phyloP scores from a whole-genome alignment of 1,284 basidiomycete genomes.

The Heimioporus retisporus region DNA sequence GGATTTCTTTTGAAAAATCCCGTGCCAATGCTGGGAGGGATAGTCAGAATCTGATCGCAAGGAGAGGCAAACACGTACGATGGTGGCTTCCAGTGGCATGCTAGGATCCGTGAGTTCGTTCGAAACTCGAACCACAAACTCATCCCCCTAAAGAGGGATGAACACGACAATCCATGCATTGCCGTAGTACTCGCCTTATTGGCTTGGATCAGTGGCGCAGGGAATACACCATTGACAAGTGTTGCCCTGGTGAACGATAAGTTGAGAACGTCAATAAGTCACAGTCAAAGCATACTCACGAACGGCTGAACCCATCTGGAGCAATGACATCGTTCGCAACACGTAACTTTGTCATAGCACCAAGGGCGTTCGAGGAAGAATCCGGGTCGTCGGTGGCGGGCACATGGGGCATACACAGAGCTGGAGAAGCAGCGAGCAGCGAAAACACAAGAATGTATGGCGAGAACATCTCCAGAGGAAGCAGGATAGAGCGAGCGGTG shows the following conservation, averaged over 20 bases:
- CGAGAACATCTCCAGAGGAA: too few species aligned
- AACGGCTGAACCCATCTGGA: conserved; percentile 12
- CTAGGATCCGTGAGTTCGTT: conserved; percentile 38
- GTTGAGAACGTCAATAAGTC: not conserved
- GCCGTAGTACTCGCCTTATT: conserved; percentile 17
- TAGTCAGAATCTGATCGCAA: not conserved
- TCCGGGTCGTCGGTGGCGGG: too few species aligned
- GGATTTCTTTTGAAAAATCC: conserved; percentile 33
- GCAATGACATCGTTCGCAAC: conserved; percentile 1
- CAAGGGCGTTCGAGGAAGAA: not conserved
- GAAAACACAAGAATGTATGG: too few species aligned
- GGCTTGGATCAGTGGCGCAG: too few species aligned
- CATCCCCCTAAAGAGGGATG: conserved; percentile 14
- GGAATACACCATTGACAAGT: conserved; percentile 5
- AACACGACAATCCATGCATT: not conserved
- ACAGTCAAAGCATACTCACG: not conserved
- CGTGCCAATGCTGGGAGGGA: conserved; percentile 37
- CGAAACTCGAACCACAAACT: conserved; percentile 30
- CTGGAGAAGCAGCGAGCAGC: too few species aligned
- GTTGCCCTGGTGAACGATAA: not conserved
- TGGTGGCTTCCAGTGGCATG: conserved; percentile 40
- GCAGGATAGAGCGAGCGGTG: too few species aligned
- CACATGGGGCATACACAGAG: too few species aligned
- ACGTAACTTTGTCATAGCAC: conserved; percentile 1
- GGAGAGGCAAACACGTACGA: conserved; percentile 38